These are phyloP conservation scores for Falciphora oryzae DNA, from an alignment of 2,329 filamentous ascomycete genomes.

Conservation along the genomic window DNA sequence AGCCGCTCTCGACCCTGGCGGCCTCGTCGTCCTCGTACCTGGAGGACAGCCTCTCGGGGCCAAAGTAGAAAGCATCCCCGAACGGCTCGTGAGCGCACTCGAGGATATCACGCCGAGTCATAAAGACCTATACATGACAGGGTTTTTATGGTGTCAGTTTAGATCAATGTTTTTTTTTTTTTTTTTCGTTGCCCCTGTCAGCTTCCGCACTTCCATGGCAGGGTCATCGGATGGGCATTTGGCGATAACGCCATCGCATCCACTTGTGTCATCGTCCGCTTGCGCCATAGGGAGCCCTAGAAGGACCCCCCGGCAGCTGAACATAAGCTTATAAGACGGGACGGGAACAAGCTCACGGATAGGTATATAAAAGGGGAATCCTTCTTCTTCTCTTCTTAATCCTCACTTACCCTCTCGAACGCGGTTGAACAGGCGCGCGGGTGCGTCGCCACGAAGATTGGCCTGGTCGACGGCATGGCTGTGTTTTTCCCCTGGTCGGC, in stretches of 20 bases:
- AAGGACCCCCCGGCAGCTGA: not conserved
- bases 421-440: slow-evolving; percentile 93
- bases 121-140: slow-evolving; percentile 68
- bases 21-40: slow-evolving; percentile 67
- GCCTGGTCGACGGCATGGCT: slow-evolving; percentile 23
- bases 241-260: slow-evolving; percentile 1
- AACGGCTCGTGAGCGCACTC: slow-evolving; percentile 92
- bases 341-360: not conserved
- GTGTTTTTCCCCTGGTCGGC: not conserved
- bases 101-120: slow-evolving; percentile 80
- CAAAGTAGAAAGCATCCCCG: slow-evolving; percentile 93
- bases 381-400: not conserved
- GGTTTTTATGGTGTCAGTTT: not conserved
- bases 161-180: too few species aligned
- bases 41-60: slow-evolving; percentile 76
- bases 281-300: not conserved
- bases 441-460: slow-evolving; percentile 90
- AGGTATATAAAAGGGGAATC: slow-evolving; percentile 9
- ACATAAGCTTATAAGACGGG: not conserved
- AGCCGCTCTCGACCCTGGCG: slow-evolving; percentile 55
- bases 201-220: too few species aligned
- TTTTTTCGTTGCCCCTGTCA: too few species aligned
- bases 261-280: not conserved
- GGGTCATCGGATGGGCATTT: not conserved
- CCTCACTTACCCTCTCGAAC: slow-evolving; percentile 74